Evolutionary conservation across 2,329 filamentous ascomycete species (phyloP).

Genomic region (Sporothrix schenckii): DNA sequence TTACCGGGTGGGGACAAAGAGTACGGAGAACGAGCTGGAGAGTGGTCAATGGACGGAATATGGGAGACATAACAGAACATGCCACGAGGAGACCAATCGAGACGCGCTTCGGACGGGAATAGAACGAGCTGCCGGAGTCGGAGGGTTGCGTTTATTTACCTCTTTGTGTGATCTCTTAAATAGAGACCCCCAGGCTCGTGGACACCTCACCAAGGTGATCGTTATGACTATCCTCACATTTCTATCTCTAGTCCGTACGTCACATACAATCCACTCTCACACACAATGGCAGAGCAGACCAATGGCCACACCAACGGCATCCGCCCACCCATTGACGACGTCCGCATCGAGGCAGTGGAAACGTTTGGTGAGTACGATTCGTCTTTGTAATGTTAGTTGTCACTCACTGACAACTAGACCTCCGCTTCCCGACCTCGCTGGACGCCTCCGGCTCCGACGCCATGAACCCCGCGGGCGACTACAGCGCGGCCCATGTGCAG

Average conservation of each 20-base stretch:
- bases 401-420: conserved; percentile 60
- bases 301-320: neutral
- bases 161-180: too few relatives aligned
- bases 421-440: conserved; percentile 82
- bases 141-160: neutral
- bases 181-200: too few relatives aligned
- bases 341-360: neutral
- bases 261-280: neutral
- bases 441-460: conserved; percentile 95
- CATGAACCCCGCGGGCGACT: conserved; percentile 84
- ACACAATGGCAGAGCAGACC: neutral
- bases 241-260: too few relatives aligned
- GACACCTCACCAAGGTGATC: too few relatives aligned
- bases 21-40: too few relatives aligned
- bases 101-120: neutral
- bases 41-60: too few relatives aligned
- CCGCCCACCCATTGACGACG: neutral
- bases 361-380: neutral
- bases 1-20: too few relatives aligned
- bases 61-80: neutral
- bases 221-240: too few relatives aligned
- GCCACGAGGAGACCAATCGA: too few relatives aligned
- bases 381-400: conserved; percentile 41
- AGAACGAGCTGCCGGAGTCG: neutral
- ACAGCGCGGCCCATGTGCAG: conserved; percentile 93